A percentile compares a stretch with the other conserved stretches of the same genome.
Evolutionary conservation across 768 basidiomycete species (phyloP).

Genomic region (Termitomyces sp.): DNA sequence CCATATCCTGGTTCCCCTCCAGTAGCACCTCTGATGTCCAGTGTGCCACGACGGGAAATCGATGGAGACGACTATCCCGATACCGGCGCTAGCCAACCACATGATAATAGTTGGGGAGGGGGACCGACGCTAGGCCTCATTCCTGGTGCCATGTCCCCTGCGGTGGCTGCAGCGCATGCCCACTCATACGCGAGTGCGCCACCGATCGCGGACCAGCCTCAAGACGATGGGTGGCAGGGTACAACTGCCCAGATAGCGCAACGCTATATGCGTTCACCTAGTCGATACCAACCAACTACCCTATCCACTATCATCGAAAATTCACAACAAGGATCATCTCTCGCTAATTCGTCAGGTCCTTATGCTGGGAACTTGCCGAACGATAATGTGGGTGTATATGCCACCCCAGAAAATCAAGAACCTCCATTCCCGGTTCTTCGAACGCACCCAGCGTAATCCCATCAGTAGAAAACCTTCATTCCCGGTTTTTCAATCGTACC

Average conservation of each 20-base stretch:
- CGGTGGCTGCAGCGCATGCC: constrained; percentile 3
- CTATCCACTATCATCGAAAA: constrained; percentile 17
- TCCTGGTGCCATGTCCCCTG: constrained; percentile 9
- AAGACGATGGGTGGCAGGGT: constrained; percentile 10
- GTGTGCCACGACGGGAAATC: background rate
- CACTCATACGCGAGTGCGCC: constrained; percentile 4
- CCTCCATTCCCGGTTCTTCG: constrained; percentile 4
- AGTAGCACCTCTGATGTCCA: background rate
- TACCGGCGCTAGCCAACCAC: background rate
- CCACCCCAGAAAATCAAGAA: background rate
- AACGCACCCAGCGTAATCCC: constrained; percentile 1
- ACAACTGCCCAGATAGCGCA: constrained; percentile 13
- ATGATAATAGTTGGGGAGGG: constrained; percentile 2
- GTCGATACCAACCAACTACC: constrained; percentile 14
- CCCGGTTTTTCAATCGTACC: background rate
- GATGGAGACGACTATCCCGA: constrained; percentile 4
- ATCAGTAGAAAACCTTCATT: no score
- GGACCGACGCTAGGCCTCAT: background rate
- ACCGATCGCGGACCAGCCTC: background rate
- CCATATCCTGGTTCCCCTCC: constrained; percentile 10
- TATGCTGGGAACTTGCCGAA: constrained; percentile 5
- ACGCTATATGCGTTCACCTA: constrained; percentile 8
- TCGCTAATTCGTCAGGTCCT: constrained; percentile 11
- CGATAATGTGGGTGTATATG: background rate
- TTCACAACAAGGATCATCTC: constrained; percentile 11